Base-by-base conservation (phyloP, 495 filamentous ascomycete genomes). In the Pseudoneurospora amorphoporcata region DNA sequence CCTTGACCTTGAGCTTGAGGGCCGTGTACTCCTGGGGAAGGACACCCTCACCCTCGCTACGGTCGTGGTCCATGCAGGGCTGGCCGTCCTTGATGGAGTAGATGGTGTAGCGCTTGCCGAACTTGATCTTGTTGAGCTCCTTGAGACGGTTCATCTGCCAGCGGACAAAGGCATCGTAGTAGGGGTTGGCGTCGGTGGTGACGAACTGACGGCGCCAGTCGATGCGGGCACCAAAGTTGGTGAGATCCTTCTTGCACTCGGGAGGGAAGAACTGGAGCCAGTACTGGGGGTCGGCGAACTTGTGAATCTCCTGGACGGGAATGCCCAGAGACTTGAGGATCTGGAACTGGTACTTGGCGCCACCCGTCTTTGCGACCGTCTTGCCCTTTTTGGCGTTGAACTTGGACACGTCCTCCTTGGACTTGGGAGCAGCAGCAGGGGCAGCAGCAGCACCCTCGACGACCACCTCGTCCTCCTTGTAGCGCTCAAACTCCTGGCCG, bases 61-160 rank as follows among this genome's bases (percentile, higher is more conserved):
- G 87, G 82, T 99, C 95, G 82, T 99, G 95, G 81, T 98, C 95
- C 90, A 98, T 93, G 84, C 95, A 99, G 16, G 95, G 92, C 79
- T 98, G 95, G 69, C 94, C 95, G 78, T 98, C 95, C 83, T 97
- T 98, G 72, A 95, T 94, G 17, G 90, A 93, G 85, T 98, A 98
- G 74, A 99, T 89, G 2, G 95, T 98, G 79, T 97, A 97, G 45
- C 95, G 87, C 83, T 92, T 94, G 68, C 94, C 95, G 80, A 95
- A 99, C 85, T 92, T 89, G 76, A 99, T 96, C 85, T 98, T 99
- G 69, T 92, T 87, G 68, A 97, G 86, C 80, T 97, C 92, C 81
- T 90, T 90, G 19, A 99, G 87, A 72, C 92, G 91, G 80, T 92
- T 94, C 94, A 98, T 99, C 83, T 99, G 95, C 95, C 95, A 99